Base-by-base conservation (phyloP, 2,329 filamentous ascomycete genomes). In the Knufia petricola region DNA sequence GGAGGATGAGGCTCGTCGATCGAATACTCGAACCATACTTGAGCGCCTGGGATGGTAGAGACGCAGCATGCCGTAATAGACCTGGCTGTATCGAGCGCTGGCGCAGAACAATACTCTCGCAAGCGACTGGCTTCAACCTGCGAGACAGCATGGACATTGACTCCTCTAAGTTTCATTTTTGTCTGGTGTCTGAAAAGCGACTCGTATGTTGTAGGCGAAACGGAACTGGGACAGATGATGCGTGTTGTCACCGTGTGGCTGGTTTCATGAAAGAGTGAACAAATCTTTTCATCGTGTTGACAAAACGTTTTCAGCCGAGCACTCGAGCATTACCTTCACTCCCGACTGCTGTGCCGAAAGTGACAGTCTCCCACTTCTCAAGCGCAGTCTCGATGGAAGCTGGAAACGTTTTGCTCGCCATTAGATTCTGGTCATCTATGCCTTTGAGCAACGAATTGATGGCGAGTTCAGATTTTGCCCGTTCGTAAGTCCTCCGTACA, bases 1-100 rank as follows among this genome's bases (percentile, higher is more conserved):
- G 51, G 51, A 34, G 57, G 57, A 34, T 59, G 57, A 23, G 57
- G 55, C n/a, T 55, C 54, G 26, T 59, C 57, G 38, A 59, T 47
- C 28, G 50, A 48, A 48, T 59, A 57, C 37, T 59, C 55, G 41
- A 58, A 54, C 57, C 56, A 59, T 46, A 59, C 54, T 44, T 59
- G 56, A 17, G 52, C 47, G 32, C 55, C 55, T 3, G 57, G 52
- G 21, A 57, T 52, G 38, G 54, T 54, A 10, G 57, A 56, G 19
- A 58, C 48, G 32, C 53, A 54, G 36, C 52, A 57, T 13, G 53
- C 52, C 4, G 47, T 50, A 3, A 43, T 47, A 34, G 17, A 4
- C 8, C 48, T 38, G 17, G 19, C 19, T 9, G 32, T 20, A 21
- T 30, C 4, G 23, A 48, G 17, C 17, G 46, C 46, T n/a, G 20